phyloP scores from a whole-genome alignment of 345 rosid genomes.

The Eucalyptus erythrocorys region DNA sequence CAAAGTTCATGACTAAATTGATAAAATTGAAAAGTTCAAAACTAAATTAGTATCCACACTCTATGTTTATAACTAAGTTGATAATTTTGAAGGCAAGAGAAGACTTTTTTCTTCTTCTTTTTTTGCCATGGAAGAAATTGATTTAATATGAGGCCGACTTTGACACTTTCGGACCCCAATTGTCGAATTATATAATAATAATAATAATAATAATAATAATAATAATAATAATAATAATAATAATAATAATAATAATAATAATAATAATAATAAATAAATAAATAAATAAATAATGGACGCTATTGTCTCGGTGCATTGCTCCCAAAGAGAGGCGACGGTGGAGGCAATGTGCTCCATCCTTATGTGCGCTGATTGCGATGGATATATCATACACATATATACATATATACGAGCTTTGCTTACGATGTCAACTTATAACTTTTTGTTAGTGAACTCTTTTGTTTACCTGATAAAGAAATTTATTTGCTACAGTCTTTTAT shows the following conservation, averaged over 20 bases:
- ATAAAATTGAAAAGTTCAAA: fast-evolving
- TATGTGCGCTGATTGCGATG: neutral
- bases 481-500: no score
- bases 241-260: no score
- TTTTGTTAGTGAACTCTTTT: neutral
- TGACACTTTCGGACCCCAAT: neutral
- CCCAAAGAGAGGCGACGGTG: neutral
- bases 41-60: neutral
- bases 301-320: neutral
- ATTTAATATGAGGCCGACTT: neutral
- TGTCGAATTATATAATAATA: neutral
- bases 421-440: neutral
- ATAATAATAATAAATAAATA: no score
- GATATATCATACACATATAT: no score
- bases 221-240: no score
- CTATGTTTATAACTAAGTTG: neutral
- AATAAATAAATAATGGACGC: no score
- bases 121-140: neutral
- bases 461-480: neutral
- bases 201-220: no score
- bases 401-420: neutral
- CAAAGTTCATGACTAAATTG: neutral
- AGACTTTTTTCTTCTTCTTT: no score
- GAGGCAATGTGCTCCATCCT: neutral
- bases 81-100: neutral